These are phyloP conservation scores for Hymenoscyphus repandus DNA, from an alignment of 2,329 filamentous ascomycete genomes.

Conservation along the genomic window DNA sequence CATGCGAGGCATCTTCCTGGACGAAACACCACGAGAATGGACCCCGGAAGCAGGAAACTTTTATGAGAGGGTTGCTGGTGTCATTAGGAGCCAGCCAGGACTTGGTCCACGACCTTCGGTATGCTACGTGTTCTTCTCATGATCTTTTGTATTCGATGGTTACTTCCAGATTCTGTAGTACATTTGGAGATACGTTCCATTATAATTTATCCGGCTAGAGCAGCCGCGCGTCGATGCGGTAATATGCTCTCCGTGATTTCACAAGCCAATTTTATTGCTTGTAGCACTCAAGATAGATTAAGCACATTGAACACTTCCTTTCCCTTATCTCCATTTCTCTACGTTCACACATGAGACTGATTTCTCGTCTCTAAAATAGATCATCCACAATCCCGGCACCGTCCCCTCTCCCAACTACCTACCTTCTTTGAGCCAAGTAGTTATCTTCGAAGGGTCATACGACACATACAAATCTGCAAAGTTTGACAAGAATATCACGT, in stretches of 20 bases:
- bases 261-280: neutral
- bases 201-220: too few relatives aligned
- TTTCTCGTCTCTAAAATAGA: neutral
- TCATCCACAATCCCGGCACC: slow-evolving; percentile 8
- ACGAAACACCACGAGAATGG: slow-evolving; percentile 11
- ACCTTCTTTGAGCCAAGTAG: neutral
- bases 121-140: neutral
- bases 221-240: too few relatives aligned
- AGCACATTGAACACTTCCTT: neutral
- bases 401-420: neutral
- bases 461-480: neutral
- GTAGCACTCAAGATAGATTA: neutral
- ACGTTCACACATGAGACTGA: neutral
- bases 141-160: neutral
- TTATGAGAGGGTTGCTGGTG: neutral
- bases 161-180: neutral
- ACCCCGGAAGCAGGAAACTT: neutral
- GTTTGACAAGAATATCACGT: neutral
- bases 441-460: slow-evolving; percentile 7
- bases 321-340: too few relatives aligned
- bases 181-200: neutral
- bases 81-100: neutral
- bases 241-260: too few relatives aligned
- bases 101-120: slow-evolving; percentile 3
- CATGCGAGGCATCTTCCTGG: slow-evolving; percentile 17